Conservation (phyloP, 2,329 filamentous ascomycete genomes). For the Fusarium beomiforme region DNA sequence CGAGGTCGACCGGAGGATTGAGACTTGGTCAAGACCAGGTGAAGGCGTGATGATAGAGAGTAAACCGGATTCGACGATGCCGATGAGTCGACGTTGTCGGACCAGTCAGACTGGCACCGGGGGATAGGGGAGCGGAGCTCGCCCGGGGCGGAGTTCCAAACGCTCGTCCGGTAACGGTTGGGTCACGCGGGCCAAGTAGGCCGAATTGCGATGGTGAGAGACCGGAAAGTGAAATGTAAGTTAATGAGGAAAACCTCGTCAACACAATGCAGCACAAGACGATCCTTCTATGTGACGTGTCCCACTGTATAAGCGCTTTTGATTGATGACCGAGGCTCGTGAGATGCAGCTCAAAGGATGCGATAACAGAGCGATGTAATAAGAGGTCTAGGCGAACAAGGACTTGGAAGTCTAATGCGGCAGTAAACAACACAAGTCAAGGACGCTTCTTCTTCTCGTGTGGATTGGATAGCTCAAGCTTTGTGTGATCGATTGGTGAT, state of each 20-base stretch:
- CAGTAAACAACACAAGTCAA: constrained; percentile 36
- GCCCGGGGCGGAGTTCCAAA: constrained; percentile 38
- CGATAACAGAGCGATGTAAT: constrained; percentile 16
- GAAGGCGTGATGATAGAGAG: constrained; percentile 4
- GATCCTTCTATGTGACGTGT: constrained; percentile 23
- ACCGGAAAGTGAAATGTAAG: constrained; percentile 13
- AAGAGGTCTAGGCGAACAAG: constrained; percentile 31
- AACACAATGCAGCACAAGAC: constrained; percentile 39
- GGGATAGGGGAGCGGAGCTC: constrained; percentile 46
- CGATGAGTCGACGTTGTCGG: constrained; percentile 44
- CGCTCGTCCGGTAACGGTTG: constrained; percentile 37
- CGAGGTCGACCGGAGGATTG: constrained; percentile 41
- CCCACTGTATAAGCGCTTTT: constrained; percentile 12
- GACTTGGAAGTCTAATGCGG: constrained; percentile 31
- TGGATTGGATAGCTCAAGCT: constrained; percentile 29
- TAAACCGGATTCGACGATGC: constrained; percentile 42
- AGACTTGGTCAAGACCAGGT: constrained; percentile 15
- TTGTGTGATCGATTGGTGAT: constrained; percentile 28
- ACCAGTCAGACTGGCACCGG: constrained; percentile 44
- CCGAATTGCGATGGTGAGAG: constrained; percentile 25
- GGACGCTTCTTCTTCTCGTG: constrained; percentile 50
- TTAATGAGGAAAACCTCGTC: constrained; percentile 38
- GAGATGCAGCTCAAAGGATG: constrained; percentile 12
- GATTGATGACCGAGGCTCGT: constrained; percentile 22
- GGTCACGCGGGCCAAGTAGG: constrained; percentile 37